Evolutionary conservation across 805 yeast species (phyloP), one percentile per base, ranked within the genome.

Genomic region (Nakazawaea siamensis): DNA sequence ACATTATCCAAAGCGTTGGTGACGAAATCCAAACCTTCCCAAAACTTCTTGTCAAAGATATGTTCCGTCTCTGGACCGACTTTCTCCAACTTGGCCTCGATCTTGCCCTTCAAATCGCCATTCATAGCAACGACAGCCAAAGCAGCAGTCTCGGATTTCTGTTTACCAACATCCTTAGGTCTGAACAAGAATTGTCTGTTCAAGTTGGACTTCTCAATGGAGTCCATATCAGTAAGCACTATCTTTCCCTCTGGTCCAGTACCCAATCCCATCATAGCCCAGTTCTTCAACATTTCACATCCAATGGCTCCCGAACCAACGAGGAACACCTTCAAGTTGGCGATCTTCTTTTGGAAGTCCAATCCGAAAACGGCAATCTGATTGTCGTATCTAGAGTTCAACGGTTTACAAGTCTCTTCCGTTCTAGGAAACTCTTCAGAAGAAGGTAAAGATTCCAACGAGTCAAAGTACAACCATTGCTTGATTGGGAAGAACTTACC

Each of bases 271-370:
- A 88, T 70, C 72, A 92, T 71, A 4, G 98, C 96, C 97, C 97
- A 92, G 54, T 86, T 88, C 62, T 92, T 92, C 51, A 92, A 68
- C 88, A 92, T 90, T 62, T 92, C 98, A 65, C 98, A 92, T 26
- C 98, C 98, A 65, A 92, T 92, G 14, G 98, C 98, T 55, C 98
- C 98, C 2, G 97, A 70, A 29, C 98, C 98, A 27, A 92, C 98
- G 45, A 92, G 66, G 58, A 92, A 90, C 3, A 88, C 86, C 51
- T 76, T 80, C 43, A 82, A 63, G 57, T 88, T 85, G 25, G 84
- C 74, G 39, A 92, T 62, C 29, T 62, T 64, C 50, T 80, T 75
- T 53, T 86, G 90, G 60, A 74, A 85, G 28, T 73, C 74, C 32
- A 71, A 53, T 40, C 98, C 98, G 48, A 87, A 87, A 1, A 90